Evolutionary conservation across 257 asterid genomes (phyloP), one percentile per base, ranked within the genome.

Genomic region (Solanum neorickii): DNA sequence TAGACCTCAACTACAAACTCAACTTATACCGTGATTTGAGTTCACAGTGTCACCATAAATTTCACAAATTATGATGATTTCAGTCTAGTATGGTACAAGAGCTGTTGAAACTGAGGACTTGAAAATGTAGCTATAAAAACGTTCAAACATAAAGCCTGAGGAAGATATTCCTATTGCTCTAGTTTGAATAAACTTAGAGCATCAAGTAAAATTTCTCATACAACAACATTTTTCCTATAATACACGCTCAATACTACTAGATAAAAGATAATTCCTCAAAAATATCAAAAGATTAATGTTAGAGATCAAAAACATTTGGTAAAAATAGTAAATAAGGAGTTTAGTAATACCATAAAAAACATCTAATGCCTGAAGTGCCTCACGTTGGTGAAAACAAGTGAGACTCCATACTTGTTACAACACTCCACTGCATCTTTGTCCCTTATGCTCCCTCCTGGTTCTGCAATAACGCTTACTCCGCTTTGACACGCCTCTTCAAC

Each of bases 401-500:
- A 90, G 41, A 94, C 98, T 20, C 96, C 98, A 25, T 94, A 96
- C 88, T 94, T 96, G 92, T 95, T 92, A 78, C 98, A 96, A 88
- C 99, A 95, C 33, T 95, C 98, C 65, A 96, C 87, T 10, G 98
- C 98, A 89, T 96, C 99, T 65, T 77, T 88, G 33, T 96, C 99
- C 91, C 98, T 93, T 66, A 94, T 95, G 91, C 98, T 94, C 3
- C 99, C 99, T 29, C 99, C 98, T 1, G 99, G 99, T 88, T 96
- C 99, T 8, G 98, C 97, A 84, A 96, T 94, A 27, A 95, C 91
- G 41, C 94, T 82, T 9, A 95, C 77, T 69, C 98, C 99, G 70
- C 96, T 94, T 89, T 94, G 90, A 84, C 99, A 96, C 35, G 98
- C 98, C 92, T 96, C 99, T 92, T 96, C 99, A 72, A 96, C 99